Evolutionary conservation across 805 yeast species (phyloP).

Genomic region (Pichia ethanolica): DNA sequence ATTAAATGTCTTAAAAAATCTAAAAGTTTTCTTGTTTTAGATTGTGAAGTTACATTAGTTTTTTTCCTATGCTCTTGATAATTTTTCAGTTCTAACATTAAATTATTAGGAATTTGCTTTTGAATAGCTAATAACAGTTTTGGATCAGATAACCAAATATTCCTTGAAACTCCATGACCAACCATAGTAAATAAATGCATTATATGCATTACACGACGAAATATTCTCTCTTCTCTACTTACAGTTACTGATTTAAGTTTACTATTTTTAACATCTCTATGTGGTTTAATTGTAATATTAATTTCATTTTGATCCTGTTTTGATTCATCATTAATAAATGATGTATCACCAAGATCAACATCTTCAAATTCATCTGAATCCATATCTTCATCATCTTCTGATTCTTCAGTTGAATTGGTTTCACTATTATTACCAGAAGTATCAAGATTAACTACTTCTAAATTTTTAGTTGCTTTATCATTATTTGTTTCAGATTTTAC

Average conservation of each 20-base stretch:
- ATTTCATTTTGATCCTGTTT: conserved; percentile 13
- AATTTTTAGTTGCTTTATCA: no score
- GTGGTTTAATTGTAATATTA: conserved; percentile 17
- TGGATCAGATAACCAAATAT: conserved; percentile 61
- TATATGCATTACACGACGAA: conserved; percentile 51
- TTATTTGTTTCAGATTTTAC: neutral
- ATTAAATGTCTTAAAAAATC: conserved; percentile 70
- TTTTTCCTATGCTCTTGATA: conserved; percentile 17
- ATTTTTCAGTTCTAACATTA: conserved; percentile 37
- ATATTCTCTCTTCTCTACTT: conserved; percentile 46
- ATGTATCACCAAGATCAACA: conserved; percentile 24
- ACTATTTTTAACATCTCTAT: conserved; percentile 11
- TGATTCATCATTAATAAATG: neutral
- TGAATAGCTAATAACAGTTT: conserved; percentile 35
- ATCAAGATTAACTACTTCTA: no score
- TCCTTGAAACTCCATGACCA: conserved; percentile 60
- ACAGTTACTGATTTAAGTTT: conserved; percentile 31
- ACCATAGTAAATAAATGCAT: conserved; percentile 51
- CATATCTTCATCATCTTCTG: conserved; percentile 28
- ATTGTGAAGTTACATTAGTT: conserved; percentile 22
- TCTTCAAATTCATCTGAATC: conserved; percentile 36
- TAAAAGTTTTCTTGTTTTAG: conserved; percentile 58
- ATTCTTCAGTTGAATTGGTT: neutral
- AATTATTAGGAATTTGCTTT: conserved; percentile 39
- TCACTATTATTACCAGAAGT: neutral